A percentile compares a stretch with the other conserved stretches of the same genome.
Conservation (phyloP, 768 basidiomycete species). For the Mycena galericulata region DNA sequence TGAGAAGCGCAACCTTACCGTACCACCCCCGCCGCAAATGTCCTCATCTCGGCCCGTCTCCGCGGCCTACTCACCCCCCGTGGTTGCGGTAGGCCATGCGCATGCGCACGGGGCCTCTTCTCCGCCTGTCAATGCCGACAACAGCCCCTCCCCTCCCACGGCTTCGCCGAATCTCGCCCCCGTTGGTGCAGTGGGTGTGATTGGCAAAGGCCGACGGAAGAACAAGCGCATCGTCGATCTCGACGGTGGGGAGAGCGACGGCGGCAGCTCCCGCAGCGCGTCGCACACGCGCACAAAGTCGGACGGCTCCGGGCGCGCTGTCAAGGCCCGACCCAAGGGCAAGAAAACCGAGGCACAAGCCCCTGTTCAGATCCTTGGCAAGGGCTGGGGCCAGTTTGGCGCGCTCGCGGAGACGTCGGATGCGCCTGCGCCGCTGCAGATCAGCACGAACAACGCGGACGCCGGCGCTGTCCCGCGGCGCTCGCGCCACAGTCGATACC, state of each 20-base stretch:
- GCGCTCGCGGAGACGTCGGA: conserved; percentile 19
- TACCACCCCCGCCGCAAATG: conserved; percentile 64
- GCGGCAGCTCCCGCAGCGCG: conserved; percentile 41
- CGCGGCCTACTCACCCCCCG: conserved; percentile 67
- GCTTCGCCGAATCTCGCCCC: conserved; percentile 60
- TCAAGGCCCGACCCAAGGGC: conserved; percentile 38
- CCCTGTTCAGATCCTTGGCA: conserved; percentile 12
- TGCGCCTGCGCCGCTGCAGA: conserved; percentile 26
- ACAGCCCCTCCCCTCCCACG: conserved; percentile 43
- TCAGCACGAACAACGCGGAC: conserved; percentile 24
- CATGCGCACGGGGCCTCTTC: conserved; percentile 39
- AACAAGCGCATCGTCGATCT: conserved; percentile 87
- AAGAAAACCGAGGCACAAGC: conserved; percentile 31
- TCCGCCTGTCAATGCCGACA: conserved; percentile 28
- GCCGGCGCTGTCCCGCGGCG: conserved; percentile 37
- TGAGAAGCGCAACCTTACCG: conserved; percentile 71
- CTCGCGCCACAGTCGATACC: conserved; percentile 62
- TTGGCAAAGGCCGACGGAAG: conserved; percentile 63
- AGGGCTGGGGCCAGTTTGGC: conserved; percentile 33
- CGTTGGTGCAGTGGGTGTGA: conserved; percentile 47
- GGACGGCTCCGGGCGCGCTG: conserved; percentile 39
- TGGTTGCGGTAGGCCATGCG: conserved; percentile 65
- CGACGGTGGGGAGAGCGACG: conserved; percentile 61
- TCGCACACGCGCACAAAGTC: conserved; percentile 50
- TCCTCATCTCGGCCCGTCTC: conserved; percentile 60